Conservation (phyloP, 371 early-diverging fungal genomes). For the Actinomortierella wolfii region DNA sequence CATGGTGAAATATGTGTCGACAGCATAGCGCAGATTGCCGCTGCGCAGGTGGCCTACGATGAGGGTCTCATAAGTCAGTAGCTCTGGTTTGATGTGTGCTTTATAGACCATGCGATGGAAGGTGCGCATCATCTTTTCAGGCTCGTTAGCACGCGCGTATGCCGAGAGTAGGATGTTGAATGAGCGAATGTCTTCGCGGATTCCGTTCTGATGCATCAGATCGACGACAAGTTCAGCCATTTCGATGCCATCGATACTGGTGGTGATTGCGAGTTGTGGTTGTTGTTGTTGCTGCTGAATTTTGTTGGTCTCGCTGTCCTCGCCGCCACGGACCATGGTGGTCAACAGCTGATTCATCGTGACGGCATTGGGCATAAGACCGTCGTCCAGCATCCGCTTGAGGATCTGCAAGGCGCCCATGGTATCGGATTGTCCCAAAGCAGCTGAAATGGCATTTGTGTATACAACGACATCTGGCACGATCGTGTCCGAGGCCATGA, state of each 20-base stretch:
- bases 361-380: slow-evolving; percentile 26
- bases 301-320: too few species aligned
- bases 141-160: slow-evolving; percentile 25
- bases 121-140: slow-evolving; percentile 18
- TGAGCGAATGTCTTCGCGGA: slow-evolving; percentile 27
- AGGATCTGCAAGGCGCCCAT: slow-evolving; percentile 26
- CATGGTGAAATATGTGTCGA: slow-evolving; percentile 41
- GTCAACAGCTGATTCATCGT: slow-evolving; percentile 37
- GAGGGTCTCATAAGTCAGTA: slow-evolving; percentile 31
- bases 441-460: slow-evolving; percentile 31
- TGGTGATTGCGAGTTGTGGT: too few species aligned
- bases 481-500: too few species aligned
- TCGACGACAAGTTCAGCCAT: too few species aligned
- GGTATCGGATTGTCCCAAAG: slow-evolving; percentile 13
- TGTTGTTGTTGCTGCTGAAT: too few species aligned
- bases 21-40: slow-evolving; percentile 29
- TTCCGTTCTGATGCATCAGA: neutral
- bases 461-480: slow-evolving; percentile 30
- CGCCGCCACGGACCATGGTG: slow-evolving; percentile 2
- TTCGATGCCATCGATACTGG: too few species aligned
- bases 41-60: slow-evolving; percentile 38
- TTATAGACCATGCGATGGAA: slow-evolving; percentile 19
- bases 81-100: slow-evolving; percentile 19
- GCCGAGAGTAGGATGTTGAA: slow-evolving; percentile 36
- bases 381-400: slow-evolving; percentile 30